Evolutionary conservation across 345 rosid species (phyloP), one percentile per base, ranked within the genome.

Genomic region (Passiflora organensis): DNA sequence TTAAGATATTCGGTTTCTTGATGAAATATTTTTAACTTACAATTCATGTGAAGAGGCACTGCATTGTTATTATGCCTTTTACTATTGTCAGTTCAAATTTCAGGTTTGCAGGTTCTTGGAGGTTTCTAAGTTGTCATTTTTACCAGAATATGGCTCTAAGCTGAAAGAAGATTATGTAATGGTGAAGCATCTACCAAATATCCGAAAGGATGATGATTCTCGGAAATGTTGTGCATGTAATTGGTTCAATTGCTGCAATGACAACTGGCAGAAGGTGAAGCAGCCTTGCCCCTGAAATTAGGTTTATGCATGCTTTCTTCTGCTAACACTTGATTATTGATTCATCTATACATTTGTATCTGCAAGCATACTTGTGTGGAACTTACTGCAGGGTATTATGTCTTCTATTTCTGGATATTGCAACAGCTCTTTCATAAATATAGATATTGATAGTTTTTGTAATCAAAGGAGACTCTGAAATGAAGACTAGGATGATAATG

Each of bases 101-200:
- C 63, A 94, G 99, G 99, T 94, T 58, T 94, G 99, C 88, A 89
- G 81, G 78, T 94, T 94, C 72, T 71, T 94, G 84, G 97, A 94
- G 81, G 99, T 87, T 58, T 94, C 99, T 47, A 87, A 77, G 67
- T 62, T 94, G 82, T 94, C 97, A 57, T 89, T 94, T 70, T 76
- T 79, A 64, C 88, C 89, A 12, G 96, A 94, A 74, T 94, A 89
- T 77, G 99, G 99, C 49, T 84, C 96, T 56, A 94, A 94, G 79
- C 80, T 89, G 73, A 94, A 82, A 77, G 99, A 94, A 78, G 99
- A 85, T 48, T 83, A 75, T 55, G 80, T 94, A 46, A 83, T 87
- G 97, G 96, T 76, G 56, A 89, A 78, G 73, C 99, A 94, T 76
- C 80, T 94, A 53, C 96, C 97, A 19, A 76, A 79, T 55, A 65